Base-by-base conservation (phyloP, 2,329 filamentous ascomycete species). In the Trichoderma atroviride region DNA sequence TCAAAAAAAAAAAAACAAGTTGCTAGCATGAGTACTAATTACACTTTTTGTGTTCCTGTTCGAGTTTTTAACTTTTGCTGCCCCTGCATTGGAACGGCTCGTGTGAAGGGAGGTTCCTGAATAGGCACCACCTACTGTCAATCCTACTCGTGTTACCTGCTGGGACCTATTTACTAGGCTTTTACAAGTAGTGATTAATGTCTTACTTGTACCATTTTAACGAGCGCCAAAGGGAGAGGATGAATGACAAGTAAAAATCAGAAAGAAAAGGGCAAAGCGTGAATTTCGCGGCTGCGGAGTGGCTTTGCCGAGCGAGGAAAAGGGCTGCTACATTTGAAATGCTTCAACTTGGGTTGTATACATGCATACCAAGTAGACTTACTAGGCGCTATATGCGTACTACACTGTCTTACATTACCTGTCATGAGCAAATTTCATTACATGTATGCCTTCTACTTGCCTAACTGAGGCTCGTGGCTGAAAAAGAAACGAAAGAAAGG, bases 11-110 rank as follows among this genome's bases (percentile, higher is more conserved):
- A 65, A 24, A 29, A 16, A 27, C 27, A 27, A 27, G 27, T 29
- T 24, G 22, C 24, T 22, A 24, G n/a, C 24, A 43, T 6, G 19
- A 43, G 40, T 19, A 47, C 27, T 27, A 31, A 27, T 35, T 31
- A 19, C 33, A 33, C 27, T 16, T 29, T 29, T 19, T 35, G 10
- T 35, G 10, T 35, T 10, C 24, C n/a, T 31, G 33, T 43, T 31
- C 14, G 14, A 5, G 2, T 9, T 52, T 59, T 59, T 50, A 24
- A 66, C 40, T 37, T 59, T 59, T 64, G 29, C 27, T 67, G 53
- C 63, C 63, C 63, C 55, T 67, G 63, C 63, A 59, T 66, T 67
- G 40, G 22, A 52, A 31, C 53, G 63, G 63, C 63, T 67, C 22
- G 37, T 27, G 27, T 14, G 19, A 22, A 57, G 53, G 40, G 53